A percentile compares a stretch with the other conserved stretches of the same genome.
phyloP scores from a whole-genome alignment of 2,329 filamentous ascomycete genomes.

The Paracorniculantispora psalliotae region DNA sequence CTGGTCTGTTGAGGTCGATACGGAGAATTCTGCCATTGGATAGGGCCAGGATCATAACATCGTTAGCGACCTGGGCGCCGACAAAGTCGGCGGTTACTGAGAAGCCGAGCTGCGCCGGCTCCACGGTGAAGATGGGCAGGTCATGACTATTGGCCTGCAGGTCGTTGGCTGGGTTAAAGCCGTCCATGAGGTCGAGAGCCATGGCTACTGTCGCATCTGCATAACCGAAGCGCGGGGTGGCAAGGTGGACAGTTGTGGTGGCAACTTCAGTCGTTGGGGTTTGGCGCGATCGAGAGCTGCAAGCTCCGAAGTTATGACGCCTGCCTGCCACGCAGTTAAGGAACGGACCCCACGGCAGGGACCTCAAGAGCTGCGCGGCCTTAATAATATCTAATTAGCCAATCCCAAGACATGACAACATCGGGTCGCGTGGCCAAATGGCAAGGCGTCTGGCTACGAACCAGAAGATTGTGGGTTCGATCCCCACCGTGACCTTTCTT shows the following conservation, averaged over 20 bases:
- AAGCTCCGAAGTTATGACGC: constrained; percentile 10
- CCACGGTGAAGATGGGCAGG: constrained; percentile 90
- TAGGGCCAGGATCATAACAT: constrained; percentile 87
- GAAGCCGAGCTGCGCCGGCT: constrained; percentile 90
- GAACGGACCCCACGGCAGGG: neutral
- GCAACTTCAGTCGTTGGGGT: neutral
- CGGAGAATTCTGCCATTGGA: constrained; percentile 88
- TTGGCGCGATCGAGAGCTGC: neutral
- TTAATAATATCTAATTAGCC: neutral
- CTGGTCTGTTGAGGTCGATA: constrained; percentile 88
- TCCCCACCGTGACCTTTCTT: constrained; percentile 17
- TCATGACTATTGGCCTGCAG: constrained; percentile 55
- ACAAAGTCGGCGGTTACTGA: constrained; percentile 93
- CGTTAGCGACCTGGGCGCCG: constrained; percentile 93
- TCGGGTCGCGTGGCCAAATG: constrained; percentile 16
- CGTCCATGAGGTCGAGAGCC: constrained; percentile 44
- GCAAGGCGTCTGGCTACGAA: constrained; percentile 18
- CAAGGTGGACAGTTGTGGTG: neutral
- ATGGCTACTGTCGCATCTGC: constrained; percentile 20
- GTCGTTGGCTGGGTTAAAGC: constrained; percentile 63
- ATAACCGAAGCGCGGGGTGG: neutral
- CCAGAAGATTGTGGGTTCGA: constrained; percentile 18
- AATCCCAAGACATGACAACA: neutral
- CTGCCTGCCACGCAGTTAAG: neutral
- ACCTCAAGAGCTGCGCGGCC: too few relatives aligned